These are phyloP conservation scores for Triticum monococcum DNA, from an alignment of 176 grass and related monocot species.

Conservation along the genomic window DNA sequence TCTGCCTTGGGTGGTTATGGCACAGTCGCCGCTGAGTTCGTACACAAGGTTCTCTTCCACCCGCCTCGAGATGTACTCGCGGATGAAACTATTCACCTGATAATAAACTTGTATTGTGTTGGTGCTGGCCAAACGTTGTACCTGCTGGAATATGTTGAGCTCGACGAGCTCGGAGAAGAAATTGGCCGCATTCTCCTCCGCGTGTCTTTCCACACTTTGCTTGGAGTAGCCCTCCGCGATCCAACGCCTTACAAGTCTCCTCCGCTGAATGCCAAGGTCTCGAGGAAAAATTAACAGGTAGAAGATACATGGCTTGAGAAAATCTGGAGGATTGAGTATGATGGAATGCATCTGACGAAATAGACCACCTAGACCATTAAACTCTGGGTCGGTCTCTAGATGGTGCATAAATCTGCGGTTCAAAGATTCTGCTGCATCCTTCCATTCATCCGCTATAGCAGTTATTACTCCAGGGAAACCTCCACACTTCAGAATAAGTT, in stretches of 20 bases:
- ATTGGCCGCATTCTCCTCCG: neutral
- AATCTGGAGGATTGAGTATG: neutral
- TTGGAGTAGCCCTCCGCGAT: constrained; percentile 10
- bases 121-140: neutral
- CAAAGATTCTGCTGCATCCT: neutral
- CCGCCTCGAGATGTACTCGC: constrained; percentile 11
- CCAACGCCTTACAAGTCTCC: neutral
- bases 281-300: constrained; percentile 31
- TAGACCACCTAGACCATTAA: neutral
- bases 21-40: neutral
- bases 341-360: neutral
- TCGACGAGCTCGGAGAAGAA: constrained; percentile 30
- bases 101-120: neutral
- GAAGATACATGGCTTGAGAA: neutral
- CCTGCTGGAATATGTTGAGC: constrained; percentile 11
- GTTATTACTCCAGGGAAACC: constrained; percentile 41
- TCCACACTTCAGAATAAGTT: neutral
- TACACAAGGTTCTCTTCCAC: constrained; percentile 24
- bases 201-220: neutral
- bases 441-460: neutral
- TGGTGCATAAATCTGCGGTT: neutral
- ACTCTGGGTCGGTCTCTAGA: neutral
- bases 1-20: neutral
- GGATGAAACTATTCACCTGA: constrained; percentile 35
- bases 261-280: neutral